Base-by-base conservation (phyloP, 805 yeast genomes). In the Kodamaea neixiangensis region DNA sequence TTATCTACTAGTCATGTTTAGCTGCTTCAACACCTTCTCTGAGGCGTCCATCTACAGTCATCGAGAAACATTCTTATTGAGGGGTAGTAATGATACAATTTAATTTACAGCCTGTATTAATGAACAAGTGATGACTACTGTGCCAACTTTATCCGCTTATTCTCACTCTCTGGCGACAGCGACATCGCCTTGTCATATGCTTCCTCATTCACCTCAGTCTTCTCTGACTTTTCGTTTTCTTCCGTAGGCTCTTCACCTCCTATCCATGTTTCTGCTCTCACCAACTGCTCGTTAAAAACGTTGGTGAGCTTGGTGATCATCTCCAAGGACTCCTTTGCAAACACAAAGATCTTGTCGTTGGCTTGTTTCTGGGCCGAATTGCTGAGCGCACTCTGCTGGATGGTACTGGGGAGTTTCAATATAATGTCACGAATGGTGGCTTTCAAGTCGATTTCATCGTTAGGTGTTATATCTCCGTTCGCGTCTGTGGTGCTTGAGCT, bases 311-410 rank as follows among this genome's bases (percentile, higher is more conserved):
- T 87, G 38, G 85, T 79, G 34, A 93, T 86, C 90, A 92, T 88
- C 40, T 87, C 94, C 44, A 93, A 71, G 0, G 97, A 86, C 66
- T 94, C 99, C 57, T 87, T 86, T 0, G 98, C 97, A 53, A 93
- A 75, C 4, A 87, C 78, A 20, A 94, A 70, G 1, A 90, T 88
- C 55, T 86, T 83, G 18, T 88, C 89, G 63, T 89, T 69, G 21
- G 69, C 58, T 34, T 66, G 69, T 37, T 53, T 55, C 22, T 58
- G 54, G 2, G 64, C 50, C 7, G 59, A 48, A 29, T 29, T 47
- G 19, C 31, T 46, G 13, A 65, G 50, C 15, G 70, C 65, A 43
- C 57, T 56, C 53, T 55, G 91, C 81, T 93, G 93, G 80, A 60
- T 85, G 79, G 35, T 62, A 38, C 78, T 68, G 0, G 98, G 99